Base-by-base conservation (phyloP, 2,329 filamentous ascomycete genomes). In the Ceratocystis variospora region DNA sequence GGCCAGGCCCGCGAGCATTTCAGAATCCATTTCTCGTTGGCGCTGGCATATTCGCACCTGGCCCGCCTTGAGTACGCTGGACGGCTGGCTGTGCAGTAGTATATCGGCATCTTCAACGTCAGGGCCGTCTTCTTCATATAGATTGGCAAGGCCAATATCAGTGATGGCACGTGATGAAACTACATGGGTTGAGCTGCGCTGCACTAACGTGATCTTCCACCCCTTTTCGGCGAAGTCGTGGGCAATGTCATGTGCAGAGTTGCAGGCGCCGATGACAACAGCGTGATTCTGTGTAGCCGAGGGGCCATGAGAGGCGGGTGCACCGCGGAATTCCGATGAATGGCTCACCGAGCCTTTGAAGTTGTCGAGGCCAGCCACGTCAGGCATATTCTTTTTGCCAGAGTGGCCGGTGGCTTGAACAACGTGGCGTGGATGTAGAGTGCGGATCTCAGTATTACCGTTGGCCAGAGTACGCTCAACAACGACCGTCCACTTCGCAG, bases 381-480 rank as follows among this genome's bases (percentile, higher is more conserved):
- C 69, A 0, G 87, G 86, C 61, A 83, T 73, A 66, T 83, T 81
- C 72, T 83, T 86, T 73, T 87, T 84, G 1, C 87, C 87, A 0
- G 84, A 84, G 70, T 87, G 85, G 0, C 86, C 86, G 0, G 86
- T 89, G 1, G 84, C 83, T 70, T 87, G 84, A 57, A 89, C 79
- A 37, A 89, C 73, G 68, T 89, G 86, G 4, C 77, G 80, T 0
- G 86, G 86, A 46, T 81, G 79, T 48, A 89, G 74, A 0, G 79
- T 83, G 19, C 83, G 79, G 1, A 75, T 79, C 69, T 83, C 78
- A 0, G 68, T 62, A 72, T 79, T 67, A 73, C 79, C 75, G 77
- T 83, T 71, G 72, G 69, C 79, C 8, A 80, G 73, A 28, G 77
- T 78, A 37, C 82, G 81, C 69, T 78, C 73, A 0, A 88, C 70